Percentiles rank a stretch among this genome's conserved stretches.
These are phyloP conservation scores for Globisporangium okanoganense DNA, from an alignment of 352 stramenopile species.

Conservation along the genomic window DNA sequence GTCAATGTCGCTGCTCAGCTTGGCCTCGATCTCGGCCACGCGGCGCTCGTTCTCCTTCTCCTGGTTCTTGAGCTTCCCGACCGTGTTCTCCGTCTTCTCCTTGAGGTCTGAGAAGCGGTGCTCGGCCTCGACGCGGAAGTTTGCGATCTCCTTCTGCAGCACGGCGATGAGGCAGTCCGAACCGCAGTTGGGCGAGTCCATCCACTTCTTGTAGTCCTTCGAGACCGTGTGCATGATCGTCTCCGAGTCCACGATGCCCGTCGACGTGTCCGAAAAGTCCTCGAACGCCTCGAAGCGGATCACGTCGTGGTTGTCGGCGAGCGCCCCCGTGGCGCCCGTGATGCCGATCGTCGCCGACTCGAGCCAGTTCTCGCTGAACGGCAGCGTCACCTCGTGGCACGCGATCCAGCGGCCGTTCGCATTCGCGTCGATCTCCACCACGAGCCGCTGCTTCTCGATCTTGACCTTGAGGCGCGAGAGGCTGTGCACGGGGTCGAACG, in stretches of 20 bases:
- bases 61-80: slow-evolving; percentile 69
- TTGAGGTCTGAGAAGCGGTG: slow-evolving; percentile 82
- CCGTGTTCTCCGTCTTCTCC: slow-evolving; percentile 83
- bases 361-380: slow-evolving; percentile 68
- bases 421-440: slow-evolving; percentile 66
- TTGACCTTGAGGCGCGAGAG: slow-evolving; percentile 77
- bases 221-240: slow-evolving; percentile 76
- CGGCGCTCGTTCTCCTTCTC: slow-evolving; percentile 74
- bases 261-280: slow-evolving; percentile 44
- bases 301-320: slow-evolving; percentile 87
- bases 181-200: slow-evolving; percentile 74
- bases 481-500: slow-evolving; percentile 80
- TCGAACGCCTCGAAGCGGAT: slow-evolving; percentile 72
- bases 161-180: slow-evolving; percentile 74
- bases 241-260: slow-evolving; percentile 52
- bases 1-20: slow-evolving; percentile 61
- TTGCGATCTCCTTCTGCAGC: slow-evolving; percentile 72
- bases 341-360: slow-evolving; percentile 59
- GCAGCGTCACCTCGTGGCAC: slow-evolving; percentile 62
- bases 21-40: slow-evolving; percentile 66
- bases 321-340: slow-evolving; percentile 64
- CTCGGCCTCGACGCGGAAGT: slow-evolving; percentile 79
- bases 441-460: slow-evolving; percentile 50
- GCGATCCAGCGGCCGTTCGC: slow-evolving; percentile 53
- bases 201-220: slow-evolving; percentile 83